These are phyloP conservation scores for Pyrenochaeta sp. DNA, from an alignment of 2,329 filamentous ascomycete species.

Conservation along the genomic window DNA sequence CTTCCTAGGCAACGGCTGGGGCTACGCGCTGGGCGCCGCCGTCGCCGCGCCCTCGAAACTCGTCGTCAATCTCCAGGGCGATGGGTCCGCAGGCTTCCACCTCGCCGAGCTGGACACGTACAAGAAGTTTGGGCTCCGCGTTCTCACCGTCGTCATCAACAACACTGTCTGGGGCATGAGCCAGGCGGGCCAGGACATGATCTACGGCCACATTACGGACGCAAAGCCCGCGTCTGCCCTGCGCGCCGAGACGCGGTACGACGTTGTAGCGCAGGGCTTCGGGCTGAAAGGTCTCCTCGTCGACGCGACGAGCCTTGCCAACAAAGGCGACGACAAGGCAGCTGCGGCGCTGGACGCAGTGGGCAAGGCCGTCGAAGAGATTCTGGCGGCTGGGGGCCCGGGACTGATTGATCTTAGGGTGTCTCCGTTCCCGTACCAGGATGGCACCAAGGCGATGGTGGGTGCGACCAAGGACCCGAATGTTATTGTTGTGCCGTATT, in stretches of 20 bases:
- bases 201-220: conserved; percentile 47
- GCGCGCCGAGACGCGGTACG: conserved; percentile 46
- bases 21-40: conserved; percentile 54
- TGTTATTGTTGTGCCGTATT: conserved; percentile 58
- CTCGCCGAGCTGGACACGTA: conserved; percentile 57
- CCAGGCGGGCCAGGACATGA: conserved; percentile 53
- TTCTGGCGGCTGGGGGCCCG: conserved; percentile 38
- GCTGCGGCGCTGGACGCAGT: conserved; percentile 22
- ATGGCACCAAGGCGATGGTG: conserved; percentile 52
- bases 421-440: conserved; percentile 34
- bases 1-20: conserved; percentile 57
- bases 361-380: conserved; percentile 37
- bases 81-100: conserved; percentile 57
- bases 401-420: conserved; percentile 54
- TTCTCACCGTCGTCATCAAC: conserved; percentile 55
- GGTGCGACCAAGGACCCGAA: conserved; percentile 51
- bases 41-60: conserved; percentile 49
- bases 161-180: conserved; percentile 58
- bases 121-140: conserved; percentile 48
- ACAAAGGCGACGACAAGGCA: conserved; percentile 26
- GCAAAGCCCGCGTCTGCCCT: conserved; percentile 43
- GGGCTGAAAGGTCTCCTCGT: conserved; percentile 32
- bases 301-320: conserved; percentile 29
- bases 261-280: conserved; percentile 53
- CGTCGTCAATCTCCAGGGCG: conserved; percentile 56